Evolutionary conservation across 306 rosid species (phyloP).

Genomic region (Prunus mira): DNA sequence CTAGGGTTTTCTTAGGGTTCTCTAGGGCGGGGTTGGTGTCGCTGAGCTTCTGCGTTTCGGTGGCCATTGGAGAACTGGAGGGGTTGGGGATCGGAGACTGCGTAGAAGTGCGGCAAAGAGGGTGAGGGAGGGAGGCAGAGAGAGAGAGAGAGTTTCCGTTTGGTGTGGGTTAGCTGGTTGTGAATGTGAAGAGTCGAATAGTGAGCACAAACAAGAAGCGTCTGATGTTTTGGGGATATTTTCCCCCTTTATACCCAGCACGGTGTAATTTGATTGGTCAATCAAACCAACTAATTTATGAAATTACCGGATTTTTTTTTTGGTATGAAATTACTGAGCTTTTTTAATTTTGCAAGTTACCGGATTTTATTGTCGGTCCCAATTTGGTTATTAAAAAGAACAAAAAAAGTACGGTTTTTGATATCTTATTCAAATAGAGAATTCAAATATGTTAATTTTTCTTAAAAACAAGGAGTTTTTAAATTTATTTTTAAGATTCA

Average conservation of each 20-base stretch:
- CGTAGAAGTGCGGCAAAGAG: conserved; percentile 16
- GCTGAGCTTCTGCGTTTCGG: conserved; percentile 33
- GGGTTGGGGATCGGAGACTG: conserved; percentile 22
- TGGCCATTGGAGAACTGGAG: conserved; percentile 44
- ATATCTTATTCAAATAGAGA: too few relatives aligned
- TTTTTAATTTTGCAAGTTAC: too few relatives aligned
- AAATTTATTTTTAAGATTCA: too few relatives aligned
- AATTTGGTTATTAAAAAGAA: too few relatives aligned
- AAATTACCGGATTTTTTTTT: neutral
- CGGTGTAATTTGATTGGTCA: neutral
- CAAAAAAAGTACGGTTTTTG: too few relatives aligned
- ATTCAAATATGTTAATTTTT: too few relatives aligned
- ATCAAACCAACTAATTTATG: neutral
- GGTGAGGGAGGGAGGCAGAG: neutral
- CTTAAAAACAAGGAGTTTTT: too few relatives aligned
- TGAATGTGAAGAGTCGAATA: neutral
- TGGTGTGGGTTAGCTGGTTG: neutral
- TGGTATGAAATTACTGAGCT: too few relatives aligned
- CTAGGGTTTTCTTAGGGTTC: conserved; percentile 64
- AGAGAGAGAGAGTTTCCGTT: neutral
- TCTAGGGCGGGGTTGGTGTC: conserved; percentile 32
- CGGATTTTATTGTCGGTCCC: too few relatives aligned
- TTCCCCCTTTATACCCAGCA: neutral
- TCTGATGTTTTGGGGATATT: neutral
- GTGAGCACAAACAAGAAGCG: neutral